A percentile compares a stretch with the other conserved stretches of the same genome.
phyloP scores from a whole-genome alignment of 2,329 filamentous ascomycete species.

The Orbilia brochopaga region DNA sequence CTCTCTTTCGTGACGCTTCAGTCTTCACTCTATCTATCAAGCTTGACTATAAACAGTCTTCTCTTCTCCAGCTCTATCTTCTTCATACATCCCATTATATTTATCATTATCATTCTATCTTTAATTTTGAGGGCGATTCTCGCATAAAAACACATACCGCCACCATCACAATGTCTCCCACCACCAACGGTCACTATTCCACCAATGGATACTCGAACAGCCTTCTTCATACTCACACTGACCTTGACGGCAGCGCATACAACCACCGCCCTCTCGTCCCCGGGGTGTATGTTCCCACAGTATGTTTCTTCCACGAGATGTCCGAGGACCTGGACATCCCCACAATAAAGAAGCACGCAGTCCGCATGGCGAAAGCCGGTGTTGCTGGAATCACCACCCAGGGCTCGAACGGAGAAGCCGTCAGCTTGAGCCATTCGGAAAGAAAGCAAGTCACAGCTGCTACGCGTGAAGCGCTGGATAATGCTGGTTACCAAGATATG shows the following conservation, averaged over 20 bases:
- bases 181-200: constrained; percentile 41
- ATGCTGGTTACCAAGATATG: constrained; percentile 75
- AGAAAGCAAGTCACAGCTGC: constrained; percentile 76
- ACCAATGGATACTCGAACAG: constrained; percentile 39
- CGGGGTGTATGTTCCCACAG: constrained; percentile 85
- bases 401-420: constrained; percentile 89
- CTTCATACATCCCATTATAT: constrained; percentile 5
- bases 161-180: constrained; percentile 41
- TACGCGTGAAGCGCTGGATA: constrained; percentile 80
- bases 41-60: constrained; percentile 2
- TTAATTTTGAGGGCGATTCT: constrained; percentile 6
- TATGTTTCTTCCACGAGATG: constrained; percentile 85
- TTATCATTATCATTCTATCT: constrained; percentile 12
- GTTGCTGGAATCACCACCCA: constrained; percentile 82
- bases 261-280: constrained; percentile 69
- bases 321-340: constrained; percentile 85
- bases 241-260: constrained; percentile 54
- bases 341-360: constrained; percentile 78
- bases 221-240: constrained; percentile 36
- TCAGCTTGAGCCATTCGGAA: constrained; percentile 79
- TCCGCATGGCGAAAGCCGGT: constrained; percentile 76
- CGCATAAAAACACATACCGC: constrained; percentile 10
- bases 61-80: constrained; percentile 8
- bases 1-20: constrained; percentile 31
- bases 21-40: constrained; percentile 35